Percentiles rank a stretch among this genome's conserved stretches.
Conservation (phyloP, 805 yeast species). For the Candida corydali region DNA sequence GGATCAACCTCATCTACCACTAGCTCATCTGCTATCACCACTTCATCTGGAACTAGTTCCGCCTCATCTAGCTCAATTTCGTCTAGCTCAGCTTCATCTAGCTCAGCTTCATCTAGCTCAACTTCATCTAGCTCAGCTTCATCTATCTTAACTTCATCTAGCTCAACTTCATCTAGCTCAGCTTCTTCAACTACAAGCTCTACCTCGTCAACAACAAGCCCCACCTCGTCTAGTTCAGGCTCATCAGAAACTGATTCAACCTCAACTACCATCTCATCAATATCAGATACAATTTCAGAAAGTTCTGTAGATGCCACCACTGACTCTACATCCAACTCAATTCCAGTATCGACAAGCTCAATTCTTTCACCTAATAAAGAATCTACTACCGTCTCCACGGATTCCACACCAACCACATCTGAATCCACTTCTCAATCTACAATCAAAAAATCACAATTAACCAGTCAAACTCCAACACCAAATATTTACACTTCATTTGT, state of each 20-base stretch:
- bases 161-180: background rate
- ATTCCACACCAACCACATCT: background rate
- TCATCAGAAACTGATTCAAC: background rate
- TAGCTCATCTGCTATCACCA: background rate
- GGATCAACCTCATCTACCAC: background rate
- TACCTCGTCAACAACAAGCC: background rate
- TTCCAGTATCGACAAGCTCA: too few species aligned
- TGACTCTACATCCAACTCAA: too few species aligned
- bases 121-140: background rate
- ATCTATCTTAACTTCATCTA: background rate
- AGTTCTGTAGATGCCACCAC: too few species aligned
- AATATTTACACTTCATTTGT: slow-evolving; percentile 4
- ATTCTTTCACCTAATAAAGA: too few species aligned
- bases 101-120: slow-evolving; percentile 3
- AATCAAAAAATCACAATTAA: too few species aligned
- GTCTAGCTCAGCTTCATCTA: background rate
- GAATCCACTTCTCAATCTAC: background rate
- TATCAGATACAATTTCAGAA: background rate
- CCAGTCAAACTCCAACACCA: background rate
- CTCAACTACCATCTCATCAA: background rate
- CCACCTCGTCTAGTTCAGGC: background rate
- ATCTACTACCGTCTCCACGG: background rate
- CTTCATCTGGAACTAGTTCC: background rate
- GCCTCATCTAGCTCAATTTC: background rate
- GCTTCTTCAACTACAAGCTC: background rate